A percentile compares a stretch with the other conserved stretches of the same genome.
Evolutionary conservation across 2,329 filamentous ascomycete species (phyloP).

Genomic region (Sclerotinia spermophila): DNA sequence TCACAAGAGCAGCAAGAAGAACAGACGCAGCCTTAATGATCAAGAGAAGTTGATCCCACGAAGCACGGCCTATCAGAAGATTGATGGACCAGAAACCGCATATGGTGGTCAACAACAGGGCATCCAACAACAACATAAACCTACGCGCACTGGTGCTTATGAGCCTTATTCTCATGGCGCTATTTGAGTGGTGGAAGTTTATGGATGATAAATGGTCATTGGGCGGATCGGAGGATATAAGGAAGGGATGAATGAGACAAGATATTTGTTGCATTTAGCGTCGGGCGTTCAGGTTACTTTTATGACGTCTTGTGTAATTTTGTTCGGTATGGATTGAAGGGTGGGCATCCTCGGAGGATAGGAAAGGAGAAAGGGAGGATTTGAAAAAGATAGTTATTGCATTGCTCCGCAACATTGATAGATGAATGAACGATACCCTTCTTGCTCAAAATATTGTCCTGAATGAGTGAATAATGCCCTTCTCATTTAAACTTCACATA

Average conservation of each 20-base stretch:
- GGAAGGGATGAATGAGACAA: neutral
- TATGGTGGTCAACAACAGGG: conserved; percentile 38
- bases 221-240: neutral
- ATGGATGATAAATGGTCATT: neutral
- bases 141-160: conserved; percentile 49
- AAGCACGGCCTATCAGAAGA: conserved; percentile 44
- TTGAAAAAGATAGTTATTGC: conserved; percentile 1
- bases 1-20: conserved; percentile 23
- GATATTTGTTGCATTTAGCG: conserved; percentile 18
- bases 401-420: neutral
- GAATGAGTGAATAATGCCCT: neutral
- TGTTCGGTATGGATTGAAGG: neutral
- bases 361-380: neutral
- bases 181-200: conserved; percentile 39
- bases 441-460: neutral
- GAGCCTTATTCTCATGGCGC: conserved; percentile 59
- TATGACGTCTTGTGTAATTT: conserved; percentile 8
- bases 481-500: neutral
- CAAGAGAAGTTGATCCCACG: conserved; percentile 33
- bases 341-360: neutral
- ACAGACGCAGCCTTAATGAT: conserved; percentile 25
- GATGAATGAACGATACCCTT: conserved; percentile 14
- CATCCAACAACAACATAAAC: conserved; percentile 34
- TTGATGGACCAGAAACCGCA: conserved; percentile 39
- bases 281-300: conserved; percentile 17